Percentiles rank a stretch among this genome's conserved stretches.
phyloP scores from a whole-genome alignment of 306 rosid genomes.

The Glycyrrhiza uralensis region DNA sequence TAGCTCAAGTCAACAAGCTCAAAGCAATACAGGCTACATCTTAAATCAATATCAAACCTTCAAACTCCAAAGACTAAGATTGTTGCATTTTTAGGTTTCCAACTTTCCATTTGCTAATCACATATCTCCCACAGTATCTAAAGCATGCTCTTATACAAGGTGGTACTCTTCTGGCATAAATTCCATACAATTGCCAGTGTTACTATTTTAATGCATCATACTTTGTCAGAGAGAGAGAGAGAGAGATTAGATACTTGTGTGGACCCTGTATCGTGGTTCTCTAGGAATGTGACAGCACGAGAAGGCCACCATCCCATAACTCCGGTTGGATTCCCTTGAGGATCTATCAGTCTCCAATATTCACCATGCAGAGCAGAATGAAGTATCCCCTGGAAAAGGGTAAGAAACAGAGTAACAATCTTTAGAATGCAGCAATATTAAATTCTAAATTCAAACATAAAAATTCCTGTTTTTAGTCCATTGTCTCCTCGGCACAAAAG shows the following conservation, averaged over 20 bases:
- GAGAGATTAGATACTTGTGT: slow-evolving; percentile 57
- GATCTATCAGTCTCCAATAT: slow-evolving; percentile 79
- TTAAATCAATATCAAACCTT: neutral
- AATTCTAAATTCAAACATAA: neutral
- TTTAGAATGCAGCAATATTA: neutral
- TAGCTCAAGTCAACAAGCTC: neutral
- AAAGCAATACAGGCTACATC: neutral
- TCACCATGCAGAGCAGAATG: slow-evolving; percentile 69
- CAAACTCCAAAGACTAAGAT: neutral
- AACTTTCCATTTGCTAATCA: neutral
- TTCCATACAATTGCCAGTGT: neutral
- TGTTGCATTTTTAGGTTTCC: neutral
- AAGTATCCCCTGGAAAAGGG: slow-evolving; percentile 58
- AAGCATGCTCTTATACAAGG: neutral
- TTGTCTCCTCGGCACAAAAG: neutral
- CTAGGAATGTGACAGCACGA: slow-evolving; percentile 79
- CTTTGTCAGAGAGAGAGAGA: slow-evolving; percentile 5
- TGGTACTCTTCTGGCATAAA: neutral
- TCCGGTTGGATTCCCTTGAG: slow-evolving; percentile 79
- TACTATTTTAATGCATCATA: neutral
- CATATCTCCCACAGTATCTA: neutral
- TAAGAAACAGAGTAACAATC: slow-evolving; percentile 4
- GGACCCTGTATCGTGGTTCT: slow-evolving; percentile 88
- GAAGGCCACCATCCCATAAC: slow-evolving; percentile 95
- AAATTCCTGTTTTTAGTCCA: neutral